Base-by-base conservation (phyloP, 306 rosid genomes). In the Cercis canadensis region DNA sequence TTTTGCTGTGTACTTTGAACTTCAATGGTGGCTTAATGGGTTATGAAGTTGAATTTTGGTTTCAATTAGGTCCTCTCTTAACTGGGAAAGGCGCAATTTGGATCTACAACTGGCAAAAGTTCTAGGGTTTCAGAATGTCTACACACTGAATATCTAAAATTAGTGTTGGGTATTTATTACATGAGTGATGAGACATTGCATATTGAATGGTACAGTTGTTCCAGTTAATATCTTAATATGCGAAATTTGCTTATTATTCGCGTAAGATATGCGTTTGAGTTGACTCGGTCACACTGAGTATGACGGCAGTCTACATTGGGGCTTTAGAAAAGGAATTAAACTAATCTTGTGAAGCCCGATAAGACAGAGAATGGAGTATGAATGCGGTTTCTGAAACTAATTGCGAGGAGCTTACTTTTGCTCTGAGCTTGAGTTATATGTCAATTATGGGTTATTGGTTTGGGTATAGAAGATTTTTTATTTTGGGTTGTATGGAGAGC, bases 121-220 rank as follows among this genome's bases (percentile, higher is more conserved):
- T 76, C 83, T 88, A 88, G 93, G 88, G 90, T 88, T 87, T 83
- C 24, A 56, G 53, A 34, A 54, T 24, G 29, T 24, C 29, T 24
- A 24, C 29, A 24, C 29, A 24, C 1, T 31, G 60, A 53, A 21
- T 68, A 55, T 72, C 77, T 34, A 49, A 72, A 75, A 45, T 82
- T 78, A 34, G 32, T 79, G 69, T 34, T 61, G 49, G 53, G 44
- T 33, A 24, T 70, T 57, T 58, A 11, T 67, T 72, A 37, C 41
- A 36, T 49, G 72, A 69, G 61, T 58, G 65, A 60, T 59, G 19
- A 57, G 70, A 50, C 65, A 70, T 77, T 62, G 60, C 81, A 54
- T 73, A 78, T 78, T 68, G 43, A 75, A 52, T 79, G 84, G 79
- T 75, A 72, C 67, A 37, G 76, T 78, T 78, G 74, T 70, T 75